These are phyloP conservation scores for Sclerotiophoma versabilis DNA, from an alignment of 2,329 filamentous ascomycete species.

Conservation along the genomic window DNA sequence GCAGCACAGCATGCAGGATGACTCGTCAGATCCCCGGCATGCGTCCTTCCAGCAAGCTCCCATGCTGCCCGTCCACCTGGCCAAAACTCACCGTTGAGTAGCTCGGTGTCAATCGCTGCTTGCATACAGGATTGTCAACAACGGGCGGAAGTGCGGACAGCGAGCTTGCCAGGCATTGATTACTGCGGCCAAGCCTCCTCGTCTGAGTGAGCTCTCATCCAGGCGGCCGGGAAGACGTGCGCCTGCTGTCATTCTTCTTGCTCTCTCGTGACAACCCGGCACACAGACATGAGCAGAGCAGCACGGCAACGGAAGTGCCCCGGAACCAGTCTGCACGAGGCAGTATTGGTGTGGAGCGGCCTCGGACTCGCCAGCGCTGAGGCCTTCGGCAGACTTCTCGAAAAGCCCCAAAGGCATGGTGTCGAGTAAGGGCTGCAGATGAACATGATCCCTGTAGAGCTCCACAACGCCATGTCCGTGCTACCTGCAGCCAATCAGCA, in stretches of 20 bases:
- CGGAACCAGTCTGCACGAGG: slow-evolving; percentile 6
- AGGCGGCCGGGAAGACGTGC: slow-evolving; percentile 27
- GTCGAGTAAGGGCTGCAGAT: slow-evolving; percentile 39
- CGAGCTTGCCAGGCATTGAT: slow-evolving; percentile 5
- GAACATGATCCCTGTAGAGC: slow-evolving; percentile 22
- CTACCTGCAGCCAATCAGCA: slow-evolving; percentile 38
- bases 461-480: slow-evolving; percentile 36
- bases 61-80: slow-evolving; percentile 8
- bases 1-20: slow-evolving; percentile 26
- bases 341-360: slow-evolving; percentile 16
- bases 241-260: slow-evolving; percentile 3
- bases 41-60: slow-evolving; percentile 7
- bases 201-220: slow-evolving; percentile 31
- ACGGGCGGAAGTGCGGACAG: slow-evolving; percentile 33
- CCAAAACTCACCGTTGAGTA: slow-evolving; percentile 24
- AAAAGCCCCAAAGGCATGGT: slow-evolving; percentile 33
- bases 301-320: slow-evolving; percentile 3
- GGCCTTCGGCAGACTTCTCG: slow-evolving; percentile 33
- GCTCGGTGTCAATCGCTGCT: slow-evolving; percentile 25
- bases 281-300: background rate
- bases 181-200: slow-evolving; percentile 27
- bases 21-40: slow-evolving; percentile 17
- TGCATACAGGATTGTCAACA: slow-evolving; percentile 27
- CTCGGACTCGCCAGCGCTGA: slow-evolving; percentile 23
- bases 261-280: background rate